phyloP scores from a whole-genome alignment of 352 stramenopile genomes.

The Poterioochromonas sp. region DNA sequence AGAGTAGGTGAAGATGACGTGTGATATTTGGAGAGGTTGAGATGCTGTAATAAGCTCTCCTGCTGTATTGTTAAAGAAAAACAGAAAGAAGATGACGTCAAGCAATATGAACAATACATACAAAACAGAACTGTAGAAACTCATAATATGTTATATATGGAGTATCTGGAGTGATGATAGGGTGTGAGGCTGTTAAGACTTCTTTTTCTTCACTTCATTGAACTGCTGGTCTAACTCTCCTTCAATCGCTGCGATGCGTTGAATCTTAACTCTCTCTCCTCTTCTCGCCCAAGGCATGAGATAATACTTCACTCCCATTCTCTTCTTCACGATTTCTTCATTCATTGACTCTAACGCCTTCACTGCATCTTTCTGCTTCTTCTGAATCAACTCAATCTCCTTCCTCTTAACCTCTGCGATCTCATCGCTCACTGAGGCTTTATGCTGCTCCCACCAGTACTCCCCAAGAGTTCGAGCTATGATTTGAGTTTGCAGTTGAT shows the following conservation, averaged over 20 bases:
- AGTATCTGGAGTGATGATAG: not conserved
- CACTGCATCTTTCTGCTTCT: not conserved
- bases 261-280: not conserved
- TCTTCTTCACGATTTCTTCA: not conserved
- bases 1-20: too few species aligned
- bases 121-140: not conserved
- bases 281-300: slow-evolving; percentile 7
- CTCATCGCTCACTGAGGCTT: not conserved
- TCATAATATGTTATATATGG: not conserved
- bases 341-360: not conserved
- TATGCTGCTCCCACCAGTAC: slow-evolving; percentile 19
- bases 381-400: not conserved
- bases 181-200: too few species aligned
- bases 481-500: slow-evolving; percentile 2
- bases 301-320: slow-evolving; percentile 30
- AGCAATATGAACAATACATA: too few species aligned
- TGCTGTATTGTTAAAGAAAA: too few species aligned
- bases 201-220: not conserved
- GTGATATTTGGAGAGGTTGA: too few species aligned
- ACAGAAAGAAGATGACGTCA: not conserved
- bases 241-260: slow-evolving; percentile 11
- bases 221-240: not conserved
- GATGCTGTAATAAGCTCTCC: too few species aligned
- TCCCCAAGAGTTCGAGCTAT: not conserved
- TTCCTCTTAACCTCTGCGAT: not conserved